These are phyloP conservation scores for Oidium heveae DNA, from an alignment of 2,329 filamentous ascomycete species.

Conservation along the genomic window DNA sequence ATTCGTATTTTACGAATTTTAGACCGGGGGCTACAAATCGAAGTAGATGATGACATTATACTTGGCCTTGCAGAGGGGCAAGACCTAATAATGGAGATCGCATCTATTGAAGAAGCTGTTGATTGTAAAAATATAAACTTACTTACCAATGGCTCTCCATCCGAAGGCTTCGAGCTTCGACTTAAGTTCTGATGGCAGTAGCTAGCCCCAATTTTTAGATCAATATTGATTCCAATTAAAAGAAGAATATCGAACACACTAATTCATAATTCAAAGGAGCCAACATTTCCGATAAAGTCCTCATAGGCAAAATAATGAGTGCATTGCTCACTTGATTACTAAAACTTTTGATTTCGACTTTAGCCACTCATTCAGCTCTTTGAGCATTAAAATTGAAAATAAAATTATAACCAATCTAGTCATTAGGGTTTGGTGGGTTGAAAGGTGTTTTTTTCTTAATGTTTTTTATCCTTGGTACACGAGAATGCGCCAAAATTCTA, in stretches of 20 bases:
- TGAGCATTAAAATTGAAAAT: too few species aligned
- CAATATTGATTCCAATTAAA: not conserved
- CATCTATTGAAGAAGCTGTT: slow-evolving; percentile 20
- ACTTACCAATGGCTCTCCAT: slow-evolving; percentile 8
- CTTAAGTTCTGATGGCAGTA: slow-evolving; percentile 12
- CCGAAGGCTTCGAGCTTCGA: slow-evolving; percentile 13
- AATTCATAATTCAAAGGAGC: not conserved
- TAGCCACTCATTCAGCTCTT: too few species aligned
- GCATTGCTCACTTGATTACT: too few species aligned
- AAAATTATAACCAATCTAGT: too few species aligned
- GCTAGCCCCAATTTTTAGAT: not conserved
- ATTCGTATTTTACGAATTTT: slow-evolving; percentile 47
- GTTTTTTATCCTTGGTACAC: not conserved
- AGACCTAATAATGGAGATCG: slow-evolving; percentile 58
- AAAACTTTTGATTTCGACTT: too few species aligned
- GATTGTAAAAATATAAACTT: slow-evolving; percentile 10
- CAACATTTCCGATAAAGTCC: not conserved
- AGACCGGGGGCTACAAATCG: slow-evolving; percentile 50
- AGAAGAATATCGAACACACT: not conserved
- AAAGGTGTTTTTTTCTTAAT: not conserved
- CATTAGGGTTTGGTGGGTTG: too few species aligned
- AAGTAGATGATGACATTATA: slow-evolving; percentile 78
- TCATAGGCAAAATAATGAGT: too few species aligned
- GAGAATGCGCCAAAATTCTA: not conserved
- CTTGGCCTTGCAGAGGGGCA: slow-evolving; percentile 68